Evolutionary conservation across 2,329 filamentous ascomycete genomes (phyloP).

Genomic region (Arachnopeziza araneosa): DNA sequence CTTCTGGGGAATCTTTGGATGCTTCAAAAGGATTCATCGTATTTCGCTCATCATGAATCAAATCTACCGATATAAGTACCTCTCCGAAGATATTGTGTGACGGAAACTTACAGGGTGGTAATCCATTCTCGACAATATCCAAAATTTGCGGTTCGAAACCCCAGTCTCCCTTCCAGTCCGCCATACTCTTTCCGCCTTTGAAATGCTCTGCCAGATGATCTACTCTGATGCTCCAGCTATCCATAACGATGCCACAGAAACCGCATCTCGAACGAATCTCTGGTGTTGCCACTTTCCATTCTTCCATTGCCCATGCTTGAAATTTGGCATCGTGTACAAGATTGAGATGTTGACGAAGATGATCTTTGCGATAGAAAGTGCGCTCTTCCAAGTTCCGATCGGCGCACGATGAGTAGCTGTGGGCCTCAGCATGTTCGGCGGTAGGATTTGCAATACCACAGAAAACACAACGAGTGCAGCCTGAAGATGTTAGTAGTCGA

Average conservation of each 20-base stretch:
- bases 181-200: conserved; percentile 61
- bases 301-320: conserved; percentile 57
- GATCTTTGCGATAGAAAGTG: conserved; percentile 62
- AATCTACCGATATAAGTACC: conserved; percentile 38
- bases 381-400: conserved; percentile 58
- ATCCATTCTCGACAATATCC: conserved; percentile 60
- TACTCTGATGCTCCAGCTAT: conserved; percentile 54
- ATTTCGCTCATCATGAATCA: conserved; percentile 58
- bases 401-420: conserved; percentile 59
- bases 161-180: conserved; percentile 66
- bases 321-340: conserved; percentile 57
- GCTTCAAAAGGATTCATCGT: conserved; percentile 48
- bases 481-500: background rate
- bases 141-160: conserved; percentile 58
- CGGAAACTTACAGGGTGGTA: conserved; percentile 55
- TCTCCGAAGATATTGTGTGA: conserved; percentile 24
- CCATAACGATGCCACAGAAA: conserved; percentile 58
- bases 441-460: conserved; percentile 52
- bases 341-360: conserved; percentile 59
- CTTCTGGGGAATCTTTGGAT: conserved; percentile 31
- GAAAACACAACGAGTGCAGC: conserved; percentile 49
- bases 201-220: conserved; percentile 65
- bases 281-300: conserved; percentile 54
- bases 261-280: conserved; percentile 59
- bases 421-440: conserved; percentile 49